Base-by-base conservation (phyloP, 257 asterid species). In the Scutellaria minor region DNA sequence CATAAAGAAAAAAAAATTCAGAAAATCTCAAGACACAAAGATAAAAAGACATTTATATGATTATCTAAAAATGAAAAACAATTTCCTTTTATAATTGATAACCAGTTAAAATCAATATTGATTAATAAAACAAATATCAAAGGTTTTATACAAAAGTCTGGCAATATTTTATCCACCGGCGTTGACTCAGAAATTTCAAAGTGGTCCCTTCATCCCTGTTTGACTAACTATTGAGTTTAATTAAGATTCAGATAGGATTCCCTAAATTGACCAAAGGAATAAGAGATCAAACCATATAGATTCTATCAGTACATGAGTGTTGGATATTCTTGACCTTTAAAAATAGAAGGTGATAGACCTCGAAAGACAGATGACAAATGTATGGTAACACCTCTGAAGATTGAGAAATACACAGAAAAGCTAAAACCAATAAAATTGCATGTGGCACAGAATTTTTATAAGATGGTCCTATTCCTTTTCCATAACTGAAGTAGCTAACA, bases 181-280 rank as follows among this genome's bases (percentile, higher is more conserved):
- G n/a, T n/a, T n/a, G n/a, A n/a, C n/a, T n/a, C n/a, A n/a, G n/a
- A n/a, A n/a, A n/a, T n/a, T n/a, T n/a, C n/a, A n/a, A n/a, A n/a
- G n/a, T n/a, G n/a, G n/a, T n/a, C n/a, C n/a, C n/a, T n/a, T n/a
- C n/a, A n/a, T n/a, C n/a, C n/a, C n/a, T n/a, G n/a, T n/a, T n/a
- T n/a, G n/a, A n/a, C n/a, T n/a, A n/a, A n/a, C n/a, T n/a, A n/a
- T n/a, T n/a, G n/a, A n/a, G n/a, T n/a, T n/a, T n/a, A n/a, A n/a
- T n/a, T n/a, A n/a, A n/a, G 96, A 85, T 80, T 91, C 99, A 47
- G 87, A 75, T 79, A 94, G 79, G 75, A 94, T 86, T 70, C 99
- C 99, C 99, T 94, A 73, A 18, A 71, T 84, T 66, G 70, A 73
- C 66, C 75, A 76, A 51, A 58, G 68, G 54, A 71, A 75, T 9